Conservation (phyloP, 805 yeast species). For the Yarrowia sp. region DNA sequence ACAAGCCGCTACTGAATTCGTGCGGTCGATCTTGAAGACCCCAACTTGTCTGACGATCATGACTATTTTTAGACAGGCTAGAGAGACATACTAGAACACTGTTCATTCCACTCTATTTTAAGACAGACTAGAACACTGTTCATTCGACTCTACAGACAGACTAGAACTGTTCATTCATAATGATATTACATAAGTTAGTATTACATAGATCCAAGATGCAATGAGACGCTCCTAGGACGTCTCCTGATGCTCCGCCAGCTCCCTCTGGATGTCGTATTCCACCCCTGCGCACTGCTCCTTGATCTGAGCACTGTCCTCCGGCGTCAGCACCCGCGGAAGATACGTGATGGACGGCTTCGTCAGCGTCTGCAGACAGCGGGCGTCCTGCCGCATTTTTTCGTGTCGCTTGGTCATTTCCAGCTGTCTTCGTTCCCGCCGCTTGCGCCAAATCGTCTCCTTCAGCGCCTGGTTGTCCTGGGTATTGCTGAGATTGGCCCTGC, state of each 20-base stretch:
- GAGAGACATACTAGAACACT: too few species aligned
- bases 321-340: background rate
- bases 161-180: too few species aligned
- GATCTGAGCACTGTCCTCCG: background rate
- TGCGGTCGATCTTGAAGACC: too few species aligned
- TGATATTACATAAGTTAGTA: too few species aligned
- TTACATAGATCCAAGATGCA: too few species aligned
- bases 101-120: too few species aligned
- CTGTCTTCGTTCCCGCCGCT: background rate
- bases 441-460: background rate
- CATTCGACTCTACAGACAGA: too few species aligned
- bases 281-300: background rate
- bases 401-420: conserved; percentile 3
- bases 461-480: background rate
- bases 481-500: background rate
- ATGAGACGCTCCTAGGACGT: too few species aligned
- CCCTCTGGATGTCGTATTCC: background rate
- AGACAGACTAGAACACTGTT: too few species aligned
- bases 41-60: too few species aligned
- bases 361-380: background rate
- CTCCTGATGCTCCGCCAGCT: background rate
- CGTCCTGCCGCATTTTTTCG: background rate
- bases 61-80: too few species aligned
- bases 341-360: background rate
- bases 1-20: too few species aligned